Evolutionary conservation across 176 grass and related monocot genomes (phyloP).

Genomic region (Themeda triandra): DNA sequence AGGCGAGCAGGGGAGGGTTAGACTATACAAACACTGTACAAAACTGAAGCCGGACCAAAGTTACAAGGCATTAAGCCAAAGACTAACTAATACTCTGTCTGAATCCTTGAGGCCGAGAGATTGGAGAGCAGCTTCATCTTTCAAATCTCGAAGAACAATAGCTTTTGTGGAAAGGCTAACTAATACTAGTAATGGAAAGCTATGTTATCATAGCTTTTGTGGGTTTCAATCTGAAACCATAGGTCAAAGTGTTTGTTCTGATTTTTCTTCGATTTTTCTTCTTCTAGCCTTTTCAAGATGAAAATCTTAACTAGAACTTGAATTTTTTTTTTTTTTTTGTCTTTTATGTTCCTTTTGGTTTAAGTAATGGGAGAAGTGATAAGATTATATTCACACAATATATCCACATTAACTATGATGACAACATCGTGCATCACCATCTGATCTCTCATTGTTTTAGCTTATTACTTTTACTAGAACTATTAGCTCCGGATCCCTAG

Average conservation of each 20-base stretch:
- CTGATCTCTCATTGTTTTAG: constrained; percentile 28
- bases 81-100: no score
- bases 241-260: neutral
- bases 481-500: no score
- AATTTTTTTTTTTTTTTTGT: no score
- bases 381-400: constrained; percentile 42
- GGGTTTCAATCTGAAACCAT: constrained; percentile 54
- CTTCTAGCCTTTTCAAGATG: no score
- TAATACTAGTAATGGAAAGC: constrained; percentile 34
- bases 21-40: no score
- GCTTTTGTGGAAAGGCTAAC: no score
- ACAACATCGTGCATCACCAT: constrained; percentile 54
- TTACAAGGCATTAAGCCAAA: no score
- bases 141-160: no score
- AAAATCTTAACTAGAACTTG: neutral
- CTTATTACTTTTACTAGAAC: neutral
- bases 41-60: no score
- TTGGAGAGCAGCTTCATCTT: no score
- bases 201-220: constrained; percentile 16
- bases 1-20: no score
- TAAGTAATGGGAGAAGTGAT: constrained; percentile 10
- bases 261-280: neutral
- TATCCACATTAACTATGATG: constrained; percentile 54
- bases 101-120: no score
- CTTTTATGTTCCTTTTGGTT: neutral